Evolutionary conservation across 139 green algal species (phyloP), one percentile per base, ranked within the genome.

Genomic region (Chlorella ohadii): DNA sequence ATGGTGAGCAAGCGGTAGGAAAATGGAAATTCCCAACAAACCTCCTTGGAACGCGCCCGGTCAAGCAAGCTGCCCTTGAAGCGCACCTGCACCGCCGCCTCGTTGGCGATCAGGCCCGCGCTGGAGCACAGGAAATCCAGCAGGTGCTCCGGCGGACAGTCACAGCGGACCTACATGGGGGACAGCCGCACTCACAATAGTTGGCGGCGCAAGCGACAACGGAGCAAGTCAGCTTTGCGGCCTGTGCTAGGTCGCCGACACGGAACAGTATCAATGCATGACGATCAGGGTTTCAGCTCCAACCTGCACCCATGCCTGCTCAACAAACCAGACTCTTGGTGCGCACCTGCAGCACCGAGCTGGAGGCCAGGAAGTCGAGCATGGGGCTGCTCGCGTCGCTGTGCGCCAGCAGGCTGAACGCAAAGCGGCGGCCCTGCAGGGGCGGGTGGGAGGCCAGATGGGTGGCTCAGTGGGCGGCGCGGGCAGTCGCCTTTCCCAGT

Each of bases 361-460:
- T 94, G 38, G 89, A 89, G 6, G 90, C 72, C 68, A 94, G 86
- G 82, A 93, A 94, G 70, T 97, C 94, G 51, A 98, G 89, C 72
- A 94, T 86, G 12, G 94, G 91, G 67, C 89, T 90, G 64, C 83
- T 86, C 7, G 83, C 38, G 72, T 98, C 95, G 11, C 82, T 90
- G 86, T 98, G 94, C 28, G 97, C 93, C 44, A 98, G 91, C 77
- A 98, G 81, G 23, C 80, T 92, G 74, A 98, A 96, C 1, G 91
- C 86, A 65, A 96, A 96, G 12, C 72, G 55, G 55, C 90, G 86
- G n/a, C 67, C 81, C 65, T 67, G 71, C 19, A 59, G 51, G 51
- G 94, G 78, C 63, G 83, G 28, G 17, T 59, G 65, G 0, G 3
- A 44, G 36, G 91, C 59, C 9, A 13, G 9, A 67, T 28, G 59